These are phyloP conservation scores for Paraconiothyrium brasiliense DNA, from an alignment of 2,329 filamentous ascomycete genomes.

Conservation along the genomic window DNA sequence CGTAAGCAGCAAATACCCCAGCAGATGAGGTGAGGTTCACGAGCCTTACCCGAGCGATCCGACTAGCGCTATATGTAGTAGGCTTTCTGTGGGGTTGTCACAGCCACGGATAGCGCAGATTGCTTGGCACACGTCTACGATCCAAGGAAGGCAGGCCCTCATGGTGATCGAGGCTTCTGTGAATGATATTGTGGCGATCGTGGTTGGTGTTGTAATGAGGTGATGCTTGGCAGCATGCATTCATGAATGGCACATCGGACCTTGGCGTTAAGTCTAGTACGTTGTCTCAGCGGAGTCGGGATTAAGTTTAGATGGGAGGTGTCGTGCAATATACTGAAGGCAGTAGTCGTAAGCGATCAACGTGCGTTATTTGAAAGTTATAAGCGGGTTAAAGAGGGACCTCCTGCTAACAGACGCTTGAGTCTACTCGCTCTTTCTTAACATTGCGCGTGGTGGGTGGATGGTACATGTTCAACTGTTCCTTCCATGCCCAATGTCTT, in stretches of 20 bases:
- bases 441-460: no score
- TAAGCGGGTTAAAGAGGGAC: not conserved
- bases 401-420: not conserved
- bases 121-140: slow-evolving; percentile 44
- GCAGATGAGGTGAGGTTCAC: slow-evolving; percentile 24
- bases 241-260: slow-evolving; percentile 4
- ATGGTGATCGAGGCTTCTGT: not conserved
- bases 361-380: no score
- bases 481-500: not conserved
- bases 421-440: no score
- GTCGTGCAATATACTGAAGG: no score
- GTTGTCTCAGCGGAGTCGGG: not conserved
- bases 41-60: slow-evolving; percentile 35
- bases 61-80: slow-evolving; percentile 16
- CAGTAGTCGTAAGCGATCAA: no score
- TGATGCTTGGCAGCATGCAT: not conserved
- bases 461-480: not conserved
- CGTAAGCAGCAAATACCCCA: not conserved
- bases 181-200: not conserved
- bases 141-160: slow-evolving; percentile 14
- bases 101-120: slow-evolving; percentile 16
- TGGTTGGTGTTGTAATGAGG: not conserved
- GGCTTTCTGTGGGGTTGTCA: slow-evolving; percentile 36
- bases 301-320: not conserved
- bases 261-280: slow-evolving; percentile 16